Base-by-base conservation (phyloP, 176 grass and related monocot species). In the Ensete ventricosum region DNA sequence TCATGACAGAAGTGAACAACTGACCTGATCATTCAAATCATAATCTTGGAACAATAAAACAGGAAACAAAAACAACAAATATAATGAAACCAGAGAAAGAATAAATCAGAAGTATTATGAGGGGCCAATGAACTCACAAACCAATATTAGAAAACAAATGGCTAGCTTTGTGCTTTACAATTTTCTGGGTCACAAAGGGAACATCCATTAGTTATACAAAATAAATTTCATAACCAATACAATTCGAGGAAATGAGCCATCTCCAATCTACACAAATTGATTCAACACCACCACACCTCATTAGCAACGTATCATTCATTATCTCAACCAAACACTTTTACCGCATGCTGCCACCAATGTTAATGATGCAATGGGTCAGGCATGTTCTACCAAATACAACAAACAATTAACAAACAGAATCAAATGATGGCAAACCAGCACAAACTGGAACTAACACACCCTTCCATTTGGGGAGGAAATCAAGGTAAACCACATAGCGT, bases 301-400 rank as follows among this genome's bases (percentile, higher is more conserved):
- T 67, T 25, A 13, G 14, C 25, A 29, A 67, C 64, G 29, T 14
- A 67, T 67, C 64, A 67, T 23, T 11, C 64, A 67, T 25, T 67
- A 67, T 29, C 64, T 67, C 64, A 34, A 60, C 57, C 16, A 19
- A 60, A 60, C 57, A 60, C 57, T 43, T 29, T 27, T 29, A 50
- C 67, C 67, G 24, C 67, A 70, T 20, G 67, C 48, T 43, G n/a
- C 14, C 67, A 43, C 67, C 48, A 70, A n/a, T 70, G 34, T 50
- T 70, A 70, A 70, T 50, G 50, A 43, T 43, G 34, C 5, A 43
- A 43, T 43, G 34, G 67, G 67, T 69, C 26, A 69, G 67, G 67
- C 17, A 50, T n/a, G 67, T 50, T 70, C 34, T 50, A n/a, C 34
- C 34, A n/a, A 70, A 50, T 20, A 70, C 67, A 70, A 70, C 67